Evolutionary conservation across 257 asterid genomes (phyloP), one percentile per base, ranked within the genome.

Genomic region (Apocynum venetum): DNA sequence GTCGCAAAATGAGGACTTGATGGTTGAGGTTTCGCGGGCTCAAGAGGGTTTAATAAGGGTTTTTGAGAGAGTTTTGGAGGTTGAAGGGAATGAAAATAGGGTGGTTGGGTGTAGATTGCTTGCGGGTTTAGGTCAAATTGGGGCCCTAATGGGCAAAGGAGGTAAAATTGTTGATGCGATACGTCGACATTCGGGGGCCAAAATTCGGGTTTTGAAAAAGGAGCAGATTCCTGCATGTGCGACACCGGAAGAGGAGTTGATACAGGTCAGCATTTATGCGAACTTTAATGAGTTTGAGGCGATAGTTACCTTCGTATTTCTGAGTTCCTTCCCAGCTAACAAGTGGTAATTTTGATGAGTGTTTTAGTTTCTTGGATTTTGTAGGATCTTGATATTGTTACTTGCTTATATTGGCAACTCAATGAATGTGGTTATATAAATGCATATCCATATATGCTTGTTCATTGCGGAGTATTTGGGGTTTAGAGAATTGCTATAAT

Each of bases 21-120:
- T n/a, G 77, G 80, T 82, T 75, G 84, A 77, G 71, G 87, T 81
- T 77, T 87, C 91, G 19, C 69, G 63, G 71, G 91, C 90, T 43
- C 93, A 89, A 79, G 89, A 85, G 80, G 91, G 90, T 59, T 79
- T 89, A 78, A 40, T 89, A 73, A 83, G 85, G 80, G 90, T 89
- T 84, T 87, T 87, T 15, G 90, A 87, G 79, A 86, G 91, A 87
- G 82, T 89, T 84, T 71, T 84, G 84, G 86, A 87, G 87, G 74
- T 86, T n/a, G 88, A 87, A 83, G 77, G 82, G 74, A 82, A 71
- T n/a, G 77, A 51, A 20, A 69, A 76, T 67, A 83, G 86, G 75
- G 43, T 75, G 52, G 52, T 77, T 53, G 83, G 85, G 40, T 89
- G 93, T 47, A 83, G 91, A 77, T 82, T 89, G 72, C 84, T 89